Base-by-base conservation (phyloP, 495 filamentous ascomycete genomes). In the Rostrohypoxylon terebratum region DNA sequence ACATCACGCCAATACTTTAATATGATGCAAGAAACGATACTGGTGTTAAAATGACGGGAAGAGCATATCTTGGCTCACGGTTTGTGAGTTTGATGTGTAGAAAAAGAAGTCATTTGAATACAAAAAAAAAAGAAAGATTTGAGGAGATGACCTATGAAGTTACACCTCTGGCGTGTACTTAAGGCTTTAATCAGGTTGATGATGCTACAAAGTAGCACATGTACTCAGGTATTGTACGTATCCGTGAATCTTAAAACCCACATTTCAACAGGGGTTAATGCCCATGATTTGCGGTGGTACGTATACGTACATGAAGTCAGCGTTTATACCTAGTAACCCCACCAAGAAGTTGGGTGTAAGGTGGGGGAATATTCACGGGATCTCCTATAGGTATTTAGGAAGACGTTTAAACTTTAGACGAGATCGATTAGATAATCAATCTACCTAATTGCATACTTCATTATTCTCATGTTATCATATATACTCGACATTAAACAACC, bases 101-200 rank as follows among this genome's bases (percentile, higher is more conserved):
- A 11, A 13, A 54, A 25, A 13, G 20, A 36, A 28, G 8, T 31
- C 51, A 36, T 55, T 54, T 54, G 0, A 1, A 18, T 14, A 25
- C 4, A 14, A 2, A 0, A 3, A 28, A 28, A 0, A 28, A 28
- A 28, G 6, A 28, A 28, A 28, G 6, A 5, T 0, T 13, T 31
- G 48, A 55, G 1, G 50, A 55, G n/a, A n/a, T 36, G 14, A 20
- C 51, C 28, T 55, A 36, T 55, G 51, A 36, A 36, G 51, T 55
- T 55, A 31, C 16, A 36, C 51, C 51, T 55, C n/a, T 55, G 51
- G 51, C 31, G 51, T 55, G 28, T 55, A 4, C 8, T 16, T 55
- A 55, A 28, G 50, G n/a, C n/a, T n/a, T n/a, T n/a, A n/a, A n/a
- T n/a, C 47, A 28, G 47, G 47, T 21, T 51, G 16, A 51, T 11